Conservation (phyloP, 169 alveolate species). For the Perkinsus olseni region DNA sequence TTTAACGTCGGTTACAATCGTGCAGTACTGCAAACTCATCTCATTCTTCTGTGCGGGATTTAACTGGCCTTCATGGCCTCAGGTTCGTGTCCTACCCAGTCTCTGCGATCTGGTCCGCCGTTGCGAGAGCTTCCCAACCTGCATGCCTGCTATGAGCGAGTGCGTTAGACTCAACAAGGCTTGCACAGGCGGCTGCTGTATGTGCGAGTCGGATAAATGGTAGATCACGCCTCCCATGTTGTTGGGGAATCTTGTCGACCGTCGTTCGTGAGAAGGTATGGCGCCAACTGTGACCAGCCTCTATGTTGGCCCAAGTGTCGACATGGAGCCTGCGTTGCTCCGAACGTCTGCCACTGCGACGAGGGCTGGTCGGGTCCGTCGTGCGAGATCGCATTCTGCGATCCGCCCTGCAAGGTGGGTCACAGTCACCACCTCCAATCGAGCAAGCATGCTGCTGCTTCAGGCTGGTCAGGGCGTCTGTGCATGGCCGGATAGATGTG, state of each 20-base stretch:
- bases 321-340: constrained; percentile 47
- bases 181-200: constrained; percentile 53
- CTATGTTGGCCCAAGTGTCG: constrained; percentile 49
- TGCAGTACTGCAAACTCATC: too few relatives aligned
- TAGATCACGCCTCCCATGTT: background rate
- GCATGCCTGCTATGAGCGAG: background rate
- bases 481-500: constrained; percentile 47
- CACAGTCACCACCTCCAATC: background rate
- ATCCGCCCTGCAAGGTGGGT: constrained; percentile 27
- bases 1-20: too few relatives aligned
- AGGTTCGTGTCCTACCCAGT: constrained; percentile 11
- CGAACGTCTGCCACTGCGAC: constrained; percentile 43
- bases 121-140: constrained; percentile 9
- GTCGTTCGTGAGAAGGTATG: constrained; percentile 52
- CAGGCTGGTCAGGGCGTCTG: constrained; percentile 41
- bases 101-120: background rate
- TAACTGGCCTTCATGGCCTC: too few relatives aligned
- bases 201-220: constrained; percentile 42
- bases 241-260: too few relatives aligned
- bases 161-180: constrained; percentile 10
- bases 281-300: constrained; percentile 44
- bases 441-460: background rate
- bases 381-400: constrained; percentile 45
- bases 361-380: constrained; percentile 45
- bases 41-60: too few relatives aligned